Evolutionary conservation across 225 moss, liverwort and hornwort species (phyloP), one percentile per base, ranked within the genome.

Genomic region (Physcomitrium patens): DNA sequence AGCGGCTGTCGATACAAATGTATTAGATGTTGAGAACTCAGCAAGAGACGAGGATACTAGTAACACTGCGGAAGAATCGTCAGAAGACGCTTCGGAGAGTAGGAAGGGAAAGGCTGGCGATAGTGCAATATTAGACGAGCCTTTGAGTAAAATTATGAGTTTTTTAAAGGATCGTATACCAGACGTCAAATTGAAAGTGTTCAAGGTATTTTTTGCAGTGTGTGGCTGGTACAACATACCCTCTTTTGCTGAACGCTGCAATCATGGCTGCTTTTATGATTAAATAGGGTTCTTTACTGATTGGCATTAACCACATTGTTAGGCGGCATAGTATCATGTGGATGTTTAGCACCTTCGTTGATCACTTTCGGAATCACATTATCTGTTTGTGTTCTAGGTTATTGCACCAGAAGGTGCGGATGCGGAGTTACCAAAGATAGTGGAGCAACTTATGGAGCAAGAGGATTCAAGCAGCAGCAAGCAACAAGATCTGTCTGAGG

Each of bases 121-220:
- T 65, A 76, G 84, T 20, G 92, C 93, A 73, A 81, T 92, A 54
- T 80, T 92, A 79, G 96, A 99, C 78, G 99, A 99, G 71, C 91
- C 95, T 37, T 79, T 99, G 50, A 95, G 84, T 80, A 95, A 93
- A 76, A 95, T 99, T 52, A 84, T 99, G 82, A 95, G 93, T 65
- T 99, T 99, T 76, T 85, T 99, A 37, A 99, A 95, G 81, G 93
- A 93, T 58, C 93, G 95, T 78, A 99, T 99, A 86, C 99, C 99
- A 24, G 93, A 93, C 84, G 90, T 99, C 52, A 99, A 88, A 82
- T 72, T 99, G 65, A 95, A 99, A 80, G 95, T 93, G 5, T 91
- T 89, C 26, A 89, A 89, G 89, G 89, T 89, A 83, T 63, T 60
- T 43, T 26, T 15, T 43, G 5, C 17, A 17, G 54, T 57, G 43